Conservation (phyloP, 192 early-diverging fungal genomes). For the Rhizophagus prolifer region DNA sequence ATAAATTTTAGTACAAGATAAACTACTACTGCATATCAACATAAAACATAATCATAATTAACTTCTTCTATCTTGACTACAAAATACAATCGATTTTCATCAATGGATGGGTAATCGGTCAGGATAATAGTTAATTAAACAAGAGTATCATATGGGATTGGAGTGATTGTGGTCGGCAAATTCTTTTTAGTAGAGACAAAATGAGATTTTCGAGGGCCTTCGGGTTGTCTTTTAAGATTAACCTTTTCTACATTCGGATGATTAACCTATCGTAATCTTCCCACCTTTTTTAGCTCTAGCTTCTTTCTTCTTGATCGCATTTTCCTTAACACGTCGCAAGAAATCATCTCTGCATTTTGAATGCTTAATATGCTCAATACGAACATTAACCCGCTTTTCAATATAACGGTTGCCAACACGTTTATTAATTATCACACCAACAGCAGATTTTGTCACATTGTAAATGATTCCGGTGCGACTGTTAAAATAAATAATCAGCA, state of each 20-base stretch:
- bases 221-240: constrained; percentile 90
- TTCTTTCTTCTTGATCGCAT: constrained; percentile 79
- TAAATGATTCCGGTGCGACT: constrained; percentile 97
- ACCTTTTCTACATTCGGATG: constrained; percentile 46
- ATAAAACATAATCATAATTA: no score
- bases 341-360: constrained; percentile 99
- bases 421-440: constrained; percentile 99
- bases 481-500: constrained; percentile 16
- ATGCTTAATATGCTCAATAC: constrained; percentile 99
- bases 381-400: constrained; percentile 98
- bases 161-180: constrained; percentile 88
- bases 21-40: no score
- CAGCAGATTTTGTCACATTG: constrained; percentile 99
- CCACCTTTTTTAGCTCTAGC: constrained; percentile 76
- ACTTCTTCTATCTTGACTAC: no score
- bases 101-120: no score
- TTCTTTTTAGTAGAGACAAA: constrained; percentile 87
- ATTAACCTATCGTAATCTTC: constrained; percentile 4
- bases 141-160: constrained; percentile 87
- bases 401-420: constrained; percentile 96
- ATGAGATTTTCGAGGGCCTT: constrained; percentile 82
- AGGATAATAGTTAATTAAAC: neutral
- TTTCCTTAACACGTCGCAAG: constrained; percentile 95
- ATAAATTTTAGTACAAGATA: no score
- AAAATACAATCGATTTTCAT: no score